Base-by-base conservation (phyloP, 306 rosid species). In the Begonia peltatifolia region DNA sequence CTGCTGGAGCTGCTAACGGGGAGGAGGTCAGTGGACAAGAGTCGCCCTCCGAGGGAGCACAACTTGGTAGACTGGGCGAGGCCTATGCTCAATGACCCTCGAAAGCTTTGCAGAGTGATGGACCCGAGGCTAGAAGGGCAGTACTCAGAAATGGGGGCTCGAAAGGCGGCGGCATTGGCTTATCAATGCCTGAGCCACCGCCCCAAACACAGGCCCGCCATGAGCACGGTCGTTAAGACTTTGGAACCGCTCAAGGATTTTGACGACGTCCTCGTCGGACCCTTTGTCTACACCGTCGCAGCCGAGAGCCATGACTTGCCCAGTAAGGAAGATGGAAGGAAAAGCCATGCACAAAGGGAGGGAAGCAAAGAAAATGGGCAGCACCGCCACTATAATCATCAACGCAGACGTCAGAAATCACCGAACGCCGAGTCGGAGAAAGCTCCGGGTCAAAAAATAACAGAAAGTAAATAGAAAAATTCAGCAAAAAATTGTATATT, bases 131-230 rank as follows among this genome's bases (percentile, higher is more conserved):
- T 92, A 0, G 99, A 92, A 62, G 95, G 87, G 0, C 93, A 76
- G 11, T 92, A 75, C 57, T 92, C 99, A 0, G 99, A 92, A 58
- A 44, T 60, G 0, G 99, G 96, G 6, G 92, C 94, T 6, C 69
- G 64, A 59, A 86, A 81, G 54, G 96, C 94, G 0, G 99, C 99
- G 1, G 78, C 96, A 68, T 72, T 92, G 72, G 99, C 99, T 22
- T 83, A 75, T 50, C 93, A 52, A 62, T 92, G 99, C 61, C 66
- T 92, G 7, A 92, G 99, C 79, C 81, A 92, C 63, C 67, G 96
- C 49, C 94, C 94, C 5, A 86, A 79, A 61, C 78, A 68, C 9
- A 68, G 99, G 15, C 96, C 99, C 3, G 30, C 84, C 11, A 92
- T 92, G 76, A 70, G 75, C 20, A 63, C 68, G 0, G 99, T 92